phyloP scores from a whole-genome alignment of 768 basidiomycete genomes.

The Tulasnella sp. region DNA sequence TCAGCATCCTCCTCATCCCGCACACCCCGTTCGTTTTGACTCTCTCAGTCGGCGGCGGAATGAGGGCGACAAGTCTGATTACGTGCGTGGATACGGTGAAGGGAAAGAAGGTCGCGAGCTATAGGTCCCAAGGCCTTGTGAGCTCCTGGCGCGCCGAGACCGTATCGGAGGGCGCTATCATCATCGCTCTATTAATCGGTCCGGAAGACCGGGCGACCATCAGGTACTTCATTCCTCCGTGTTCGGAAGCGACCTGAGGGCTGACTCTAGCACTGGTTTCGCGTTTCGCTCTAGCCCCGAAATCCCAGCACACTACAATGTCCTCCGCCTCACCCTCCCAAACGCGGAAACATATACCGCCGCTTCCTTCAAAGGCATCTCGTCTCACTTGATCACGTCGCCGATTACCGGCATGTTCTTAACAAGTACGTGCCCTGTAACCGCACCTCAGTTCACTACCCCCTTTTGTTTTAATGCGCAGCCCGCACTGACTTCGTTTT shows the following conservation, averaged over 20 bases:
- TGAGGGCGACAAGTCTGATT: conserved; percentile 25
- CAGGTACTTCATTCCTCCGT: conserved; percentile 22
- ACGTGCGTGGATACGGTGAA: conserved; percentile 32
- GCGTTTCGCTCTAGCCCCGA: conserved; percentile 23
- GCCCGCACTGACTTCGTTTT: background rate
- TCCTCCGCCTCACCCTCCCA: conserved; percentile 30
- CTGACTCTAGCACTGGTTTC: background rate
- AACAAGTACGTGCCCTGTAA: conserved; percentile 24
- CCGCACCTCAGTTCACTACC: conserved; percentile 22
- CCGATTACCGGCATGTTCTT: conserved; percentile 35
- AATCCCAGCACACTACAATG: conserved; percentile 29
- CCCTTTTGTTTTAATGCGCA: background rate
- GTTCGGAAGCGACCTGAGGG: background rate
- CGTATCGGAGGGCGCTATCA: conserved; percentile 20
- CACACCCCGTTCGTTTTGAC: conserved; percentile 29
- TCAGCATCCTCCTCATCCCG: conserved; percentile 30
- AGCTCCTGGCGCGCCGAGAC: conserved; percentile 32
- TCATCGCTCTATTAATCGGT: conserved; percentile 30
- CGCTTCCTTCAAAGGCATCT: conserved; percentile 32
- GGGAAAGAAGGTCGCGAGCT: conserved; percentile 31
- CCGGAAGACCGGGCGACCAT: conserved; percentile 34
- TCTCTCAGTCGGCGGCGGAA: conserved; percentile 24
- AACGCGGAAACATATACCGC: conserved; percentile 19
- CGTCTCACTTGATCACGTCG: conserved; percentile 32
- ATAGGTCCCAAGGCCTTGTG: conserved; percentile 26